Evolutionary conservation across 2,329 filamentous ascomycete species (phyloP).

Genomic region (Nemania serpens): DNA sequence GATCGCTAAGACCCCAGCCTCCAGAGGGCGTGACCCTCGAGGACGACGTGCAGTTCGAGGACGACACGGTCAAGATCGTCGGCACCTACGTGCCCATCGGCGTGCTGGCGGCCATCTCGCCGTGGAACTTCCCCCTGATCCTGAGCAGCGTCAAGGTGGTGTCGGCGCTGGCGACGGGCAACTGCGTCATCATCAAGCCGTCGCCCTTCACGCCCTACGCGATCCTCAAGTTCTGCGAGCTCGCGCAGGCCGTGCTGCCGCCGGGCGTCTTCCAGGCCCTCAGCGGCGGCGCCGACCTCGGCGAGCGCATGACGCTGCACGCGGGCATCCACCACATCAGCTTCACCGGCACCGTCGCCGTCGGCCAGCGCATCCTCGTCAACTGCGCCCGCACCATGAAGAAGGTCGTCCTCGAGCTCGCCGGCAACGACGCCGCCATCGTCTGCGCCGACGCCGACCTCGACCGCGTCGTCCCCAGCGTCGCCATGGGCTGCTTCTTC

Average conservation of each 20-base stretch:
- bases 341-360: conserved; percentile 61
- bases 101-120: conserved; percentile 59
- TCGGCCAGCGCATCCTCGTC: conserved; percentile 55
- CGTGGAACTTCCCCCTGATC: conserved; percentile 63
- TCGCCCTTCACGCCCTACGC: conserved; percentile 61
- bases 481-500: conserved; percentile 55
- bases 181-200: conserved; percentile 61
- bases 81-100: conserved; percentile 54
- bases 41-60: conserved; percentile 54
- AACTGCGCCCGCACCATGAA: conserved; percentile 57
- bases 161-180: conserved; percentile 57
- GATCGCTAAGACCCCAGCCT: neutral
- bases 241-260: conserved; percentile 54
- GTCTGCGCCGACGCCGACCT: conserved; percentile 59
- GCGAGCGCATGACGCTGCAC: conserved; percentile 59
- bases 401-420: conserved; percentile 57
- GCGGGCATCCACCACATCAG: conserved; percentile 59
- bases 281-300: conserved; percentile 59
- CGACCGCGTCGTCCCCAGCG: conserved; percentile 47
- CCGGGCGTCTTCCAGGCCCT: conserved; percentile 61
- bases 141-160: conserved; percentile 56
- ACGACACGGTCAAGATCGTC: conserved; percentile 47
- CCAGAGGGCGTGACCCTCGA: conserved; percentile 46
- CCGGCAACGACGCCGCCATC: conserved; percentile 61
- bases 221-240: conserved; percentile 56